These are phyloP conservation scores for Diaporthe aspalathi DNA, from an alignment of 2,329 filamentous ascomycete species.

Conservation along the genomic window DNA sequence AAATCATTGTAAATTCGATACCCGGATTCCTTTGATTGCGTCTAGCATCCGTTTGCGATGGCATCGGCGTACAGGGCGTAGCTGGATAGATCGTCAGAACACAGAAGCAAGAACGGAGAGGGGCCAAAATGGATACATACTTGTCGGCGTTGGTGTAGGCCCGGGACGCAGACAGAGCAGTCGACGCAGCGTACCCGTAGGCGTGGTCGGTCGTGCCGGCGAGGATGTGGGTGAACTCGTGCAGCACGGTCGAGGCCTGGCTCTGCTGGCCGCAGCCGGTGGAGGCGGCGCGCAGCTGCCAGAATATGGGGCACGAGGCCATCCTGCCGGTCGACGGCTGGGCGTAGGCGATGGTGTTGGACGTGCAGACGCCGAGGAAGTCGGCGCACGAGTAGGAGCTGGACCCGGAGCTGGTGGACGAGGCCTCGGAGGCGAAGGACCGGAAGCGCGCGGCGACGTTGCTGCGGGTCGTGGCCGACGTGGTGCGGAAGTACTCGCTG, in stretches of 20 bases:
- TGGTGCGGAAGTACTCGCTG: constrained; percentile 31
- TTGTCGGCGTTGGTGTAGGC: constrained; percentile 25
- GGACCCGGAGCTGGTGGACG: constrained; percentile 6
- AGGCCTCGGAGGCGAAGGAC: constrained; percentile 20
- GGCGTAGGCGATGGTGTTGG: constrained; percentile 27
- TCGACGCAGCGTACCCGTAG: constrained; percentile 24
- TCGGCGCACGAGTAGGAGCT: constrained; percentile 30
- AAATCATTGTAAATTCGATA: too few species aligned
- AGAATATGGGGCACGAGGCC: constrained; percentile 29
- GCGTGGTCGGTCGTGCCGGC: constrained; percentile 15
- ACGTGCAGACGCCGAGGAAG: constrained; percentile 24
- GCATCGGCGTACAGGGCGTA: constrained; percentile 31
- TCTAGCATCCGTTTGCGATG: constrained; percentile 12
- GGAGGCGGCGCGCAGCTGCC: neutral
- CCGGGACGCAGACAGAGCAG: neutral
- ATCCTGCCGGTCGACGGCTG: constrained; percentile 25
- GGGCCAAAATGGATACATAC: neutral
- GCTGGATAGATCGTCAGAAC: neutral
- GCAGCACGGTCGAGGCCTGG: constrained; percentile 28
- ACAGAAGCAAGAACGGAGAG: neutral
- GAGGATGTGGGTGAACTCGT: constrained; percentile 29
- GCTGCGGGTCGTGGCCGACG: constrained; percentile 20
- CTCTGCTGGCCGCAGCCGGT: constrained; percentile 22
- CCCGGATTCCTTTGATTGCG: fast-evolving
- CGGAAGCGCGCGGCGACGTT: constrained; percentile 21